Evolutionary conservation across 2,329 filamentous ascomycete genomes (phyloP).

Genomic region (Fusarium robinianum): DNA sequence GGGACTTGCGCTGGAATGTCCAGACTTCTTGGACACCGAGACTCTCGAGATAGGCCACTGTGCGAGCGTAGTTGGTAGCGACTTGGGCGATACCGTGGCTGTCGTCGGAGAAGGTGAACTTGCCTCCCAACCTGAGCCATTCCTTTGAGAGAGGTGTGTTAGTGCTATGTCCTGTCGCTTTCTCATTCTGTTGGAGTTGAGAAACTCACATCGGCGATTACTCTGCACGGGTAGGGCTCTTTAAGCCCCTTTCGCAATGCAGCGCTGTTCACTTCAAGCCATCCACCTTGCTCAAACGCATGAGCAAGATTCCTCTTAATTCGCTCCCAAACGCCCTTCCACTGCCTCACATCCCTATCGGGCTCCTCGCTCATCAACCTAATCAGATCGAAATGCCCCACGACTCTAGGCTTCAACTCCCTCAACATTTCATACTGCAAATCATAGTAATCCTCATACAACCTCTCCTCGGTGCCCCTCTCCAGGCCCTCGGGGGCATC

Average conservation of each 20-base stretch:
- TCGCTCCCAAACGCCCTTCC: slow-evolving; percentile 71
- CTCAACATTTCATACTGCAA: slow-evolving; percentile 80
- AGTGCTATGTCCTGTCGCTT: slow-evolving; percentile 1
- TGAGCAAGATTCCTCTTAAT: slow-evolving; percentile 75
- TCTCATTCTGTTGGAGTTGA: neutral
- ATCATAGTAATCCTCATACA: slow-evolving; percentile 88
- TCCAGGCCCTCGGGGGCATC: slow-evolving; percentile 61
- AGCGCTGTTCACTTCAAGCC: slow-evolving; percentile 88
- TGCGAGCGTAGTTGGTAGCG: slow-evolving; percentile 77
- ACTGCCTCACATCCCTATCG: slow-evolving; percentile 60
- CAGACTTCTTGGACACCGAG: slow-evolving; percentile 68
- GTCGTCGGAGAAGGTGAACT: slow-evolving; percentile 92
- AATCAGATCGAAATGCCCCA: slow-evolving; percentile 95
- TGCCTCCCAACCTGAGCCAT: slow-evolving; percentile 73
- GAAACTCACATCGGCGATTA: slow-evolving; percentile 71
- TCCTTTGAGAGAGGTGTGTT: slow-evolving; percentile 52
- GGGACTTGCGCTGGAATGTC: slow-evolving; percentile 51
- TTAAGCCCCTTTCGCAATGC: slow-evolving; percentile 85
- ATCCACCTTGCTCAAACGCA: slow-evolving; percentile 73
- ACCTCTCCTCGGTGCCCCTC: slow-evolving; percentile 68
- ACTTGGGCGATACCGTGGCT: slow-evolving; percentile 89
- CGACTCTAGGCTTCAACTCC: slow-evolving; percentile 71
- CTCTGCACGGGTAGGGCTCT: slow-evolving; percentile 84
- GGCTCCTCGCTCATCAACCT: slow-evolving; percentile 76
- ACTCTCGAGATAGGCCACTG: slow-evolving; percentile 70